Evolutionary conservation across 148 eudicot genomes (phyloP).

Genomic region (Cornus florida): DNA sequence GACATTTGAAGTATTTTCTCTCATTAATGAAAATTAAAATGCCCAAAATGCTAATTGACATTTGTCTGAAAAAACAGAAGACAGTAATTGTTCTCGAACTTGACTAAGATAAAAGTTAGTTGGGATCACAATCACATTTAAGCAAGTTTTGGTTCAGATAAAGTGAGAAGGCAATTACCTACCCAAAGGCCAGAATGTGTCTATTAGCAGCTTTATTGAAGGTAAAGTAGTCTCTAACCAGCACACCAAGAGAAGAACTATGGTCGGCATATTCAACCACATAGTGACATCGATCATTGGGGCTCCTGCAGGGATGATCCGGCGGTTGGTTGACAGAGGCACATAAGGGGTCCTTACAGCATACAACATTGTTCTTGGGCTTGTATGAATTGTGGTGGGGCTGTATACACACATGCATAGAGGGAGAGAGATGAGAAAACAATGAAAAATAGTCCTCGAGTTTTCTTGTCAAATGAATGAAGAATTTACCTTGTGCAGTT

Average conservation of each 20-base stretch:
- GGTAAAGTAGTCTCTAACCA: slow-evolving; percentile 23
- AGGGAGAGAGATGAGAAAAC: not conserved
- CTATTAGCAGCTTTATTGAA: slow-evolving; percentile 12
- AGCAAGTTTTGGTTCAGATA: not conserved
- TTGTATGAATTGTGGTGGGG: slow-evolving; percentile 20
- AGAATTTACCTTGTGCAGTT: slow-evolving; percentile 15
- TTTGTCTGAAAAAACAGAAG: no score
- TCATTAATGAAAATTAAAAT: no score
- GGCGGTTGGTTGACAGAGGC: slow-evolving; percentile 14
- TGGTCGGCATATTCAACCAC: slow-evolving; percentile 25
- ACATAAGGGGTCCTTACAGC: slow-evolving; percentile 26
- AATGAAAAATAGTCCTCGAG: not conserved
- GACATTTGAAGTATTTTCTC: no score
- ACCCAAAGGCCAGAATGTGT: slow-evolving; percentile 23
- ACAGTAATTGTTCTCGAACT: no score
- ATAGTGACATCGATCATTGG: slow-evolving; percentile 25
- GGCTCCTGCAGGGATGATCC: slow-evolving; percentile 10
- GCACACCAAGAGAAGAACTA: slow-evolving; percentile 26
- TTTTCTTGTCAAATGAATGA: no score
- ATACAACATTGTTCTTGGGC: slow-evolving; percentile 17
- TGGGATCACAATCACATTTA: no score
- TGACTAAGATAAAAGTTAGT: no score
- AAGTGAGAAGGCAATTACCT: not conserved
- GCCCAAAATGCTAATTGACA: no score
- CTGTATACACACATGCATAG: slow-evolving; percentile 1